Evolutionary conservation across 371 early-diverging fungal genomes (phyloP), one percentile per base, ranked within the genome.

Genomic region (Rhizopus arrhizus): DNA sequence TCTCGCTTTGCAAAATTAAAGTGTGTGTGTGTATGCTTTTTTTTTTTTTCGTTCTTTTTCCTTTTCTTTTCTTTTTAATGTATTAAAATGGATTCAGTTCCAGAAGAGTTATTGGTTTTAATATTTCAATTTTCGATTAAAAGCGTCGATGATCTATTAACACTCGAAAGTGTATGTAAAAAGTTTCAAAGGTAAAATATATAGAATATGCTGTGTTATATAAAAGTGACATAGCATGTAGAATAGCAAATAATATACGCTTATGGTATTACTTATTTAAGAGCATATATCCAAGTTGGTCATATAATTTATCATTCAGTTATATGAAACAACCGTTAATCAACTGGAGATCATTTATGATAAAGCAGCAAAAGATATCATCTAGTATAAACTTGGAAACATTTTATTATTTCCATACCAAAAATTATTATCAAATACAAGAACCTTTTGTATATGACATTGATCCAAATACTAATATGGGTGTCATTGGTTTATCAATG

Each of bases 381-480:
- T 22, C 22, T 22, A 22, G 22, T 22, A 22, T 22, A 22, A 22
- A 22, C 22, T 22, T 22, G 22, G 22, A 22, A 22, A 22, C 22
- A 22, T 22, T 22, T 22, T 22, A 22, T 22, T 22, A 22, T 22
- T 22, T 22, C 2, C 22, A 22, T 22, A 22, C 10, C 49, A 28
- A 13, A 38, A 10, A 22, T 32, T 13, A 32, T 38, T 28, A 53
- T 29, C 38, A 65, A 42, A 69, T 77, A 51, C 69, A 71, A 16
- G 77, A 77, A 35, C 77, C 77, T 16, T 48, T 77, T 29, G 66
- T 77, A 10, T 66, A 61, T 0, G 77, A 77, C 59, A 73, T 76
- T 3, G 69, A 76, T 11, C 69, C 62, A n/a, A 60, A 64, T 12
- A 75, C 64, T 5, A 58, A 68, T 34, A 61, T 59, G 5, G 77